A percentile compares a stretch with the other conserved stretches of the same genome.
These are phyloP conservation scores for Ustilago sp. DNA, from an alignment of 1,284 basidiomycete species.

Conservation along the genomic window DNA sequence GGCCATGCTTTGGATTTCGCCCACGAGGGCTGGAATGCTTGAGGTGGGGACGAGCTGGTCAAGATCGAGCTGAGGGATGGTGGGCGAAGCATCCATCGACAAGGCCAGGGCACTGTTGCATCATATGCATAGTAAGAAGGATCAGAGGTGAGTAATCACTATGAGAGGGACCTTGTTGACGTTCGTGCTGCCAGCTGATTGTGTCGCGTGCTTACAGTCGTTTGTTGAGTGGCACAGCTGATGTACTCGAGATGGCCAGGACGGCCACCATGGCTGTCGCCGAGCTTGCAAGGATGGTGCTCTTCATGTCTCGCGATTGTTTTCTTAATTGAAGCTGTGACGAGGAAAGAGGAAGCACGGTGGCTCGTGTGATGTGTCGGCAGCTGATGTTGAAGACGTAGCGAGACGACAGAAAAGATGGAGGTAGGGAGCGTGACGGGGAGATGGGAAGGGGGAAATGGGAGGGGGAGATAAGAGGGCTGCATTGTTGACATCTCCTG, in stretches of 20 bases:
- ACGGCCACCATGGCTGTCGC: conserved; percentile 31
- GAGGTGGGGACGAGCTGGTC: conserved; percentile 29
- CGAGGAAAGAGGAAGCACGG: too few relatives aligned
- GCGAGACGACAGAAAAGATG: background rate
- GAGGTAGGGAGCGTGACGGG: background rate
- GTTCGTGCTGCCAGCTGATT: background rate
- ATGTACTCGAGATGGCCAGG: conserved; percentile 31
- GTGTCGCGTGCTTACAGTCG: conserved; percentile 37
- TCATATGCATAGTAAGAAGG: background rate
- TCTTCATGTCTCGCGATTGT: conserved; percentile 14
- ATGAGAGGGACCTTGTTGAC: background rate
- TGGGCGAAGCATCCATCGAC: conserved; percentile 32
- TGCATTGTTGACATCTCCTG: background rate
- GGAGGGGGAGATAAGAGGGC: conserved; percentile 1
- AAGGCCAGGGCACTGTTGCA: conserved; percentile 25
- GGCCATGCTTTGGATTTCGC: conserved; percentile 29
- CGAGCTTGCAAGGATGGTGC: conserved; percentile 19
- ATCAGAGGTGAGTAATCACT: background rate
- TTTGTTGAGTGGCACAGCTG: conserved; percentile 37
- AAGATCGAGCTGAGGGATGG: conserved; percentile 22
- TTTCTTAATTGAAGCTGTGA: background rate
- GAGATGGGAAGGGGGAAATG: background rate
- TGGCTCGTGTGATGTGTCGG: background rate
- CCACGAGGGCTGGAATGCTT: conserved; percentile 13
- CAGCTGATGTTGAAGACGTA: background rate